phyloP scores from a whole-genome alignment of 805 yeast genomes.

The Phaffomyces antillensis region DNA sequence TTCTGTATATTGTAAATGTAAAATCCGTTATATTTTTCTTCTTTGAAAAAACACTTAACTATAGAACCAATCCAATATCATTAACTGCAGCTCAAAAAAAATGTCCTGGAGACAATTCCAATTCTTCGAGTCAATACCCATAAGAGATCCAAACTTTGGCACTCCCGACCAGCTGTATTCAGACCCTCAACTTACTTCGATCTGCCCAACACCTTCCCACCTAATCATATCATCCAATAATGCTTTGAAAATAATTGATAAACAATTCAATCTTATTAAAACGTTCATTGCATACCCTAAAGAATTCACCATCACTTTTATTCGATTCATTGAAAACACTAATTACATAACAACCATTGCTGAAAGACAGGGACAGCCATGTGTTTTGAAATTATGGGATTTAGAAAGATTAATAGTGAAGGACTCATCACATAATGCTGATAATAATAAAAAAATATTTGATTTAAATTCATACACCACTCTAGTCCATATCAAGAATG shows the following conservation, averaged over 20 bases:
- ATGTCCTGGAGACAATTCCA: slow-evolving; percentile 74
- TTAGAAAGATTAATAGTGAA: slow-evolving; percentile 36
- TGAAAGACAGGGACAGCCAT: slow-evolving; percentile 65
- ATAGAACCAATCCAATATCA: too few species aligned
- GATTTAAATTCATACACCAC: slow-evolving; percentile 47
- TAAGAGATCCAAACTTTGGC: slow-evolving; percentile 72
- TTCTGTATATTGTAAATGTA: too few species aligned
- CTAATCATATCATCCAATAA: slow-evolving; percentile 55
- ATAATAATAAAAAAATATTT: slow-evolving; percentile 20
- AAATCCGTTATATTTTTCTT: too few species aligned
- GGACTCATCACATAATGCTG: slow-evolving; percentile 1
- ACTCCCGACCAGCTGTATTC: slow-evolving; percentile 64
- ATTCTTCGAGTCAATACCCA: slow-evolving; percentile 77
- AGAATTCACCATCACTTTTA: slow-evolving; percentile 56
- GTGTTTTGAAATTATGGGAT: slow-evolving; percentile 68
- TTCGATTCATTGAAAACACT: slow-evolving; percentile 41
- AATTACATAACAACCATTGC: slow-evolving; percentile 63
- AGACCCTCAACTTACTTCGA: slow-evolving; percentile 63
- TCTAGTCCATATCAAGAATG: slow-evolving; percentile 56
- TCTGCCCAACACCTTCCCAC: slow-evolving; percentile 48
- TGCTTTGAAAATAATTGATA: slow-evolving; percentile 52
- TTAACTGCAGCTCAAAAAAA: neutral
- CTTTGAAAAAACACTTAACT: too few species aligned
- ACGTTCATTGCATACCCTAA: slow-evolving; percentile 59
- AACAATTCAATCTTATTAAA: slow-evolving; percentile 37